phyloP scores from a whole-genome alignment of 192 early-diverging fungal genomes.

The Gigaspora rosea region DNA sequence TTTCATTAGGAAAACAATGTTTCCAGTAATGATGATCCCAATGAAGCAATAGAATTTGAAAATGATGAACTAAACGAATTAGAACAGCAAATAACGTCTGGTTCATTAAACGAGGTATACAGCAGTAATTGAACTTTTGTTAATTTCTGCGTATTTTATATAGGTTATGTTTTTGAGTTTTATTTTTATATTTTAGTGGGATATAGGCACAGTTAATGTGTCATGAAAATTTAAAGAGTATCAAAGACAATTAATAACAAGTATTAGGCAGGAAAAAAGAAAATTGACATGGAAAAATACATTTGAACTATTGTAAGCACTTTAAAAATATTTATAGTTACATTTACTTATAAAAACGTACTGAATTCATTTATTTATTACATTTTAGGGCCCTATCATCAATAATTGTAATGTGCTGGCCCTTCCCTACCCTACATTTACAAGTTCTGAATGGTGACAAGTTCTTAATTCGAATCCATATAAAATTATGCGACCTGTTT shows the following conservation, averaged over 20 bases:
- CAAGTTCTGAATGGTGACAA: slow-evolving; percentile 21
- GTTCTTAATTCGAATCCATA: slow-evolving; percentile 24
- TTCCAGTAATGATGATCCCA: slow-evolving; percentile 3
- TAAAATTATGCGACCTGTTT: slow-evolving; percentile 21
- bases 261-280: background rate
- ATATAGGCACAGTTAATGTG: background rate
- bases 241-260: slow-evolving; percentile 15
- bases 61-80: slow-evolving; percentile 15
- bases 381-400: slow-evolving; percentile 18
- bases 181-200: background rate
- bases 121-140: slow-evolving; percentile 14
- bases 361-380: slow-evolving; percentile 16
- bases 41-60: slow-evolving; percentile 15
- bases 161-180: background rate
- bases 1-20: slow-evolving; percentile 14
- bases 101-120: slow-evolving; percentile 19
- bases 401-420: slow-evolving; percentile 29
- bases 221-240: slow-evolving; percentile 1
- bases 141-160: slow-evolving; percentile 12
- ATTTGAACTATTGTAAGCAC: slow-evolving; percentile 26
- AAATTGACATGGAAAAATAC: slow-evolving; percentile 30
- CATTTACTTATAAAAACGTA: background rate
- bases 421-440: slow-evolving; percentile 31
- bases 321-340: slow-evolving; percentile 14
- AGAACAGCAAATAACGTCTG: slow-evolving; percentile 6